Evolutionary conservation across 1,139 yeast genomes (phyloP), one percentile per base, ranked within the genome.

Genomic region (Suhomyces maxii): DNA sequence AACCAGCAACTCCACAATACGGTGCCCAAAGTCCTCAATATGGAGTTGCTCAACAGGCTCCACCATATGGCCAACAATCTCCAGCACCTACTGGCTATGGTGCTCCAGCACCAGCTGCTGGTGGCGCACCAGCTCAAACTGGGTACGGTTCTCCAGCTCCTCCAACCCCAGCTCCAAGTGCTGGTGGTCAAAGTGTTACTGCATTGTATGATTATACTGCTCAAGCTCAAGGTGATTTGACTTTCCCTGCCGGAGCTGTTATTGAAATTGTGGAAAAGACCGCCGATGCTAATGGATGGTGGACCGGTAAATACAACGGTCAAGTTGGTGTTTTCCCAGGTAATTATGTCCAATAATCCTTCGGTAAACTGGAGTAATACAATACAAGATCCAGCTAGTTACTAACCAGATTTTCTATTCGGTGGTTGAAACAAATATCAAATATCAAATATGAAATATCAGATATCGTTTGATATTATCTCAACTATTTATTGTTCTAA

Each of bases 251-350:
- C 0, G 98, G 98, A 18, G 89, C 93, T 8, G 79, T 83, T 34
- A 90, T 93, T 57, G 90, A 89, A 58, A 76, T 93, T 48, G 79
- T 90, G 7, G 89, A 89, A 61, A 83, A 88, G 58, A 86, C 96
- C 1, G 77, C 82, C 0, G 97, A 90, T 62, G 77, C 84, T 45
- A 89, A 89, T 59, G 98, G 96, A 3, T 93, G 99, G 99, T 93
- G 99, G 99, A 89, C 96, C 1, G 99, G 99, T n/a, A 73, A 77
- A 45, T 73, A 80, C 56, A 89, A 90, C 58, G 97, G 97, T 9
- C 85, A 77, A 51, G 83, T 84, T 46, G 99, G 99, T 45, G 88
- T 84, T 7, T 93, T 93, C 74, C 99, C 99, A 6, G 98, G 97
- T 12, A 93, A 91, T 65, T 93, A 93, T 61, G 98, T 93, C 33